These are phyloP conservation scores for Candida methanosorbosa DNA, from an alignment of 805 yeast species.

Conservation along the genomic window DNA sequence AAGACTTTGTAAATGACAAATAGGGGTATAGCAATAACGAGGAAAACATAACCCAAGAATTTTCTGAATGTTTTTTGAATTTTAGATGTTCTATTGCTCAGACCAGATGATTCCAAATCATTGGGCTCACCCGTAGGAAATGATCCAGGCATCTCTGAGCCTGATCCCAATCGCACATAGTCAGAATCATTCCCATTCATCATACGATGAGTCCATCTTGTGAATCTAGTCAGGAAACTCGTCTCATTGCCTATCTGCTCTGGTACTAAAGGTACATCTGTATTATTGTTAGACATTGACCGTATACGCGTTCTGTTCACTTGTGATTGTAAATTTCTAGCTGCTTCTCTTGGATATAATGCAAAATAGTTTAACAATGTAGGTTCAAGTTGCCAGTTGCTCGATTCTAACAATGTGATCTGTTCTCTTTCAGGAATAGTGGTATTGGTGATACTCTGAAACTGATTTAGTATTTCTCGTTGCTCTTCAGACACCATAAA, in stretches of 20 bases:
- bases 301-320: slow-evolving; percentile 1
- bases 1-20: neutral
- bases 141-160: neutral
- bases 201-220: neutral
- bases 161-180: slow-evolving; percentile 7
- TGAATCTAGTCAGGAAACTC: too few relatives aligned
- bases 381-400: slow-evolving; percentile 20
- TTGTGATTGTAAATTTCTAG: slow-evolving; percentile 4
- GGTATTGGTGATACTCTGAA: slow-evolving; percentile 11
- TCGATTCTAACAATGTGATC: slow-evolving; percentile 10
- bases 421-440: slow-evolving; percentile 10
- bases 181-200: neutral
- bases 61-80: too few relatives aligned
- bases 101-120: slow-evolving; percentile 17
- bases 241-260: neutral
- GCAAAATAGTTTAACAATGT: slow-evolving; percentile 16
- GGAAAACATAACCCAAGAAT: neutral
- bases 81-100: slow-evolving; percentile 7
- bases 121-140: slow-evolving; percentile 6
- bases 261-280: too few relatives aligned
- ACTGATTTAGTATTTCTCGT: slow-evolving; percentile 10
- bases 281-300: neutral
- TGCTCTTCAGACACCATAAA: slow-evolving; percentile 5
- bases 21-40: neutral
- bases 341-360: slow-evolving; percentile 13